These are phyloP conservation scores for Parachaetomium inaequale DNA, from an alignment of 495 filamentous ascomycete genomes.

Conservation along the genomic window DNA sequence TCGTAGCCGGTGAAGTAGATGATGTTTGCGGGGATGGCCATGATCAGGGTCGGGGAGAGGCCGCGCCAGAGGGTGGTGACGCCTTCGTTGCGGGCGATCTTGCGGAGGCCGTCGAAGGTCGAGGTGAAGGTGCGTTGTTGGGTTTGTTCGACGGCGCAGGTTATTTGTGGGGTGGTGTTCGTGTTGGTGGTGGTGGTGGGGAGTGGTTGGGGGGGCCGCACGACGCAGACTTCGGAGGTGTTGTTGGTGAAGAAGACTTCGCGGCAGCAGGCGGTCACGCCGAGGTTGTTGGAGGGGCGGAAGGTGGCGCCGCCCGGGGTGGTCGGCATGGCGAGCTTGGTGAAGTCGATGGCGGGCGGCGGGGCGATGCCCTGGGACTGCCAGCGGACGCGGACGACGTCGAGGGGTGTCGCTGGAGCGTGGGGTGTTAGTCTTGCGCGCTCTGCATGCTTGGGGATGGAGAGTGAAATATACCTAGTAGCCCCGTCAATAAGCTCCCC, in stretches of 20 bases:
- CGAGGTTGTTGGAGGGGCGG: conserved; percentile 73
- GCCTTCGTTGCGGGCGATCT: conserved; percentile 96
- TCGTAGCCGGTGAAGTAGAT: conserved; percentile 99
- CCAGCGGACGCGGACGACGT: conserved; percentile 91
- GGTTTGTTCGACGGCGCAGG: conserved; percentile 84
- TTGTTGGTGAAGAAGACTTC: conserved; percentile 97
- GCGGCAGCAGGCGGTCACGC: conserved; percentile 91
- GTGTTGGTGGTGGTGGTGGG: conserved; percentile 81
- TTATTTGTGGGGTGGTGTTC: conserved; percentile 38
- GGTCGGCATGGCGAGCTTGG: conserved; percentile 31
- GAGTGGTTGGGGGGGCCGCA: conserved; percentile 23
- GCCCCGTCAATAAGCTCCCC: conserved; percentile 82
- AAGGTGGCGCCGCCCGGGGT: conserved; percentile 49
- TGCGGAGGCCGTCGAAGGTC: conserved; percentile 85
- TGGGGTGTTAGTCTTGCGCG: conserved; percentile 14
- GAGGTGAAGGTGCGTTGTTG: conserved; percentile 81
- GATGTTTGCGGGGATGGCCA: conserved; percentile 93
- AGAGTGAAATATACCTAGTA: conserved; percentile 64
- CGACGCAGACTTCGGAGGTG: conserved; percentile 49
- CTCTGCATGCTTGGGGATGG: background rate
- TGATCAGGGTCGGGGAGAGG: conserved; percentile 83
- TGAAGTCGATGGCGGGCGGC: conserved; percentile 40
- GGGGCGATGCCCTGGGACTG: conserved; percentile 68
- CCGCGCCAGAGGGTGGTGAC: conserved; percentile 85
- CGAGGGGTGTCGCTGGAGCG: conserved; percentile 80